These are phyloP conservation scores for Glonium stellatum DNA, from an alignment of 495 filamentous ascomycete genomes.

Conservation along the genomic window DNA sequence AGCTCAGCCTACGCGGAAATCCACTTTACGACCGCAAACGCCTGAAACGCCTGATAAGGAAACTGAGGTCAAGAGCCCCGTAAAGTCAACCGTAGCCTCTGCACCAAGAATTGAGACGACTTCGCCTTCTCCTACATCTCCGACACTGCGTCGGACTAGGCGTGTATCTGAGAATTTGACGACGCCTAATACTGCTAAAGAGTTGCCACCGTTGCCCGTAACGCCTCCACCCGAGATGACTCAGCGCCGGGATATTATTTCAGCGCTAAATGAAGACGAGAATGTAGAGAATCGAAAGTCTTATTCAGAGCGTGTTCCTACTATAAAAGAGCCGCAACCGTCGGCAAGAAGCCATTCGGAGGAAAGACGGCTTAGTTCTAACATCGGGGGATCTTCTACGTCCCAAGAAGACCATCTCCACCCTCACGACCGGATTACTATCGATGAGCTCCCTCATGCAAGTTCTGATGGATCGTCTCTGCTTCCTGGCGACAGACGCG, in stretches of 20 bases:
- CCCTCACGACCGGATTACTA: slow-evolving; percentile 9
- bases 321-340: slow-evolving; percentile 9
- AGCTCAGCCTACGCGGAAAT: background rate
- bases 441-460: slow-evolving; percentile 20
- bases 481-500: slow-evolving; percentile 16
- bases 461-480: slow-evolving; percentile 17
- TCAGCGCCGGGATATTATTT: background rate
- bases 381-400: slow-evolving; percentile 16
- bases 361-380: slow-evolving; percentile 16
- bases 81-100: background rate
- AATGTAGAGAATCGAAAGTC: background rate
- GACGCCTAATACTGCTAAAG: background rate
- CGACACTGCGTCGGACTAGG: background rate
- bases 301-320: slow-evolving; percentile 7
- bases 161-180: background rate
- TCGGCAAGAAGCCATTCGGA: slow-evolving; percentile 16
- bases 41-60: background rate
- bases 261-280: background rate
- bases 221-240: background rate
- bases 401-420: slow-evolving; percentile 17
- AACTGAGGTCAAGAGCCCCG: background rate
- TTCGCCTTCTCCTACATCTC: slow-evolving; percentile 1
- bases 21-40: slow-evolving; percentile 1
- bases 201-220: background rate
- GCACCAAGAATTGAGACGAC: background rate